Percentiles rank a stretch among this genome's conserved stretches.
These are phyloP conservation scores for Ophioceras dolichostomum DNA, from an alignment of 2,329 filamentous ascomycete species.

Conservation along the genomic window DNA sequence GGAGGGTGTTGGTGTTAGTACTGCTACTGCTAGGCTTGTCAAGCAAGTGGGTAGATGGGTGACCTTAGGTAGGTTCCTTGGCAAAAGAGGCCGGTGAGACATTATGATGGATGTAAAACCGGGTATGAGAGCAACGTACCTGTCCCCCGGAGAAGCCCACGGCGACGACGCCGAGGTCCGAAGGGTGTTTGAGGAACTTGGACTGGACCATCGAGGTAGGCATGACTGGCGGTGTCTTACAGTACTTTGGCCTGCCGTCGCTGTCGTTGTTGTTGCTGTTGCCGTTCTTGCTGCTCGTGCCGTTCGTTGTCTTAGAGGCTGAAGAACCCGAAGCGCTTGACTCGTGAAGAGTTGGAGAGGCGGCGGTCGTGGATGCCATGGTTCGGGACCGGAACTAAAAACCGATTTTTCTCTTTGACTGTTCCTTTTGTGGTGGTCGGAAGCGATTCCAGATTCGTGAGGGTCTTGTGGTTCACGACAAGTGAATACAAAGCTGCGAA, in stretches of 20 bases:
- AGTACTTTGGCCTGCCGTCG: not conserved
- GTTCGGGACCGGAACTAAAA: not conserved
- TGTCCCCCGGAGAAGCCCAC: conserved; percentile 96
- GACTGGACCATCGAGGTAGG: conserved; percentile 41
- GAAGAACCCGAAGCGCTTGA: too few species aligned
- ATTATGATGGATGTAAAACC: not conserved
- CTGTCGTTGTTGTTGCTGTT: not conserved
- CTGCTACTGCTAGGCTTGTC: not conserved
- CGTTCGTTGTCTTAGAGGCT: too few species aligned
- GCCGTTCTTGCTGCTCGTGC: not conserved
- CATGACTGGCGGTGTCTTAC: conserved; percentile 20
- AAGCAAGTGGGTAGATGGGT: not conserved
- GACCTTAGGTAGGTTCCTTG: not conserved
- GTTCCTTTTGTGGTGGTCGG: not conserved
- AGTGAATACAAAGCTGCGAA: too few species aligned
- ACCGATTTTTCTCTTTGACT: not conserved
- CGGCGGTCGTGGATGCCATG: not conserved
- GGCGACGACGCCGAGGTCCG: conserved; percentile 82
- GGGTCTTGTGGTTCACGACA: too few species aligned
- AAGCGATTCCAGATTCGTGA: too few species aligned
- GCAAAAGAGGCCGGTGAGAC: not conserved
- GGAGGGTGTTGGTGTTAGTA: conserved; percentile 6
- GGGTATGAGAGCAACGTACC: conserved; percentile 36
- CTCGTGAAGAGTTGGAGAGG: too few species aligned
- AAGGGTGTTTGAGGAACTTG: conserved; percentile 68